These are phyloP conservation scores for Leishmania lainsoni DNA, from an alignment of 208 protist species.

Conservation along the genomic window DNA sequence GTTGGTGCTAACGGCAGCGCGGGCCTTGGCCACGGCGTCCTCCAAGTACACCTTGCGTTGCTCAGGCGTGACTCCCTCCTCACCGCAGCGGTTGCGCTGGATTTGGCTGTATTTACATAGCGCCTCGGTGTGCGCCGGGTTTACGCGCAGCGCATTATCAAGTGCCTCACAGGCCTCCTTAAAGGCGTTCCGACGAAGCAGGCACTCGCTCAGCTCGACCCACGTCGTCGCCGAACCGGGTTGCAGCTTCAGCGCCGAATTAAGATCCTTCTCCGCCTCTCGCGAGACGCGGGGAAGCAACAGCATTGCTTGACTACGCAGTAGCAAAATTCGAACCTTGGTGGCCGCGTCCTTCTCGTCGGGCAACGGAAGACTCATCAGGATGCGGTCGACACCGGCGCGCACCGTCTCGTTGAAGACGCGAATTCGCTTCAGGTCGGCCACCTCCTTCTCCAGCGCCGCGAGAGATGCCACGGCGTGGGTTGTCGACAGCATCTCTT, in stretches of 20 bases:
- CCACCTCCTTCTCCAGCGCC: constrained; percentile 58
- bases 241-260: constrained; percentile 72
- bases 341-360: constrained; percentile 48
- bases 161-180: constrained; percentile 80
- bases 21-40: constrained; percentile 63
- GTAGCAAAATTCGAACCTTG: constrained; percentile 68
- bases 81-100: constrained; percentile 72
- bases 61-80: constrained; percentile 43
- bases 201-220: constrained; percentile 80
- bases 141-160: constrained; percentile 62
- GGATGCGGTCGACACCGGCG: constrained; percentile 49
- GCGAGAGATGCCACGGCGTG: constrained; percentile 30
- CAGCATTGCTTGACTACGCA: constrained; percentile 59
- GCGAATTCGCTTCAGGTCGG: constrained; percentile 51
- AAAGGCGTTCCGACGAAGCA: constrained; percentile 71
- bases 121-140: constrained; percentile 48
- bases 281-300: constrained; percentile 75
- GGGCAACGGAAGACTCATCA: constrained; percentile 48
- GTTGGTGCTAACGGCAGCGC: constrained; percentile 53
- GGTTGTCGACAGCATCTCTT: neutral
- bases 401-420: constrained; percentile 64
- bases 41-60: constrained; percentile 49
- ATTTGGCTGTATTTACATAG: constrained; percentile 86
- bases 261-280: constrained; percentile 77
- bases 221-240: constrained; percentile 55